Percentiles rank a stretch among this genome's conserved stretches.
phyloP scores from a whole-genome alignment of 1,284 basidiomycete genomes.

The Apiotrichum gracile region DNA sequence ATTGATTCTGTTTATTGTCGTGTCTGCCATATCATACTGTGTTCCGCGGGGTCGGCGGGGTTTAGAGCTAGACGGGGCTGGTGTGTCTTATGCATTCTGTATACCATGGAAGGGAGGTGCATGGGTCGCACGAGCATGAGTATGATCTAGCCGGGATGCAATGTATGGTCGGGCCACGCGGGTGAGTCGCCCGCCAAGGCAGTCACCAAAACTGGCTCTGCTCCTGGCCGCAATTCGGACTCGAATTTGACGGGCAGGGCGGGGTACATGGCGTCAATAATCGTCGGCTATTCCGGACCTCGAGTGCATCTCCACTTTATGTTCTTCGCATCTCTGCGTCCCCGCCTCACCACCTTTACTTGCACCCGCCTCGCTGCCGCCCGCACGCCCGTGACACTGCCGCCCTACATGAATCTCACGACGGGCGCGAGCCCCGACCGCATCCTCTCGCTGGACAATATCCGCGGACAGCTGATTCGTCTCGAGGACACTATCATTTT shows the following conservation, averaged over 20 bases:
- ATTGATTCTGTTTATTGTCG: neutral
- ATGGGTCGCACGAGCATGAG: no score
- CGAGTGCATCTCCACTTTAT: no score
- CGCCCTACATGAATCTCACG: slow-evolving; percentile 44
- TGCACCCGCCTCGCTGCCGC: neutral
- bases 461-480: slow-evolving; percentile 77
- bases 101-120: neutral
- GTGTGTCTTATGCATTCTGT: slow-evolving; percentile 8
- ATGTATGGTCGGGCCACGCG: no score
- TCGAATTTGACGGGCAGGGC: no score
- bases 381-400: slow-evolving; percentile 2
- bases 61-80: neutral
- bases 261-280: no score
- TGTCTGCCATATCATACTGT: no score
- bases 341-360: neutral
- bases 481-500: slow-evolving; percentile 99
- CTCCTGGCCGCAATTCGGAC: no score
- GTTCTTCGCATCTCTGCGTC: neutral
- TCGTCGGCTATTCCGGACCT: no score
- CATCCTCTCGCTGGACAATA: slow-evolving; percentile 76
- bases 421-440: slow-evolving; percentile 58
- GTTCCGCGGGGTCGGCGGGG: neutral
- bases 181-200: no score
- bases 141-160: no score
- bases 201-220: no score